Base-by-base conservation (phyloP, 345 rosid genomes). In the Populus euphratica region DNA sequence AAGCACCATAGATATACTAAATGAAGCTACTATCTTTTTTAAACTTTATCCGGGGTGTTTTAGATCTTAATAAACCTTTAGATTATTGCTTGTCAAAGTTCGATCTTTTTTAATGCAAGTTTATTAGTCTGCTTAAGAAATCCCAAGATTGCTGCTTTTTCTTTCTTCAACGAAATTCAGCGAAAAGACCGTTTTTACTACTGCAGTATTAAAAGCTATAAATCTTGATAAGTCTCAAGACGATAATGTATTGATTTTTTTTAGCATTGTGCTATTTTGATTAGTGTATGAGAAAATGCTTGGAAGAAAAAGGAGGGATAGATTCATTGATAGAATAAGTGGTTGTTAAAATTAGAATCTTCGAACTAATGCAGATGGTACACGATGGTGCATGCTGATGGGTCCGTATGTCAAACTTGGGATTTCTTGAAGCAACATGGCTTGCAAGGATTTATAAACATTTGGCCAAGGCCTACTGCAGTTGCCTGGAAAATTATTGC, bases 371-470 rank as follows among this genome's bases (percentile, higher is more conserved):
- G 80, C 86, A 96, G 99, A 88, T 96, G 99, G 99, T 93, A 92
- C 74, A 89, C 98, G 1, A 89, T 94, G 97, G 98, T 92, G 12
- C 94, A 93, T 86, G 93, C 95, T 47, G 95, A 94, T 81, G 99
- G 98, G 54, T 92, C 99, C 33, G 78, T 92, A 63, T 7, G 47
- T 36, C 84, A 88, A 80, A 89, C 97, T 8, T 85, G 75, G 80
- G 75, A 86, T 73, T 92, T 82, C 76, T 82, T 92, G 80, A 81
- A 74, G 83, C 87, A 88, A 73, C 79, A 87, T 77, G 97, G 98
- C 39, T 70, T 91, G 76, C 89, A 87, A 68, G 97, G 97, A 35
- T 86, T 92, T 47, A n/a, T 90, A 56, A 73, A 79, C 78, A 86
- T 96, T 78, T 96, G 98, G 95, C 99, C 99, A 38, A 88, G 79